These are phyloP conservation scores for Fusarium sulawesiense DNA, from an alignment of 2,329 filamentous ascomycete genomes.

Conservation along the genomic window DNA sequence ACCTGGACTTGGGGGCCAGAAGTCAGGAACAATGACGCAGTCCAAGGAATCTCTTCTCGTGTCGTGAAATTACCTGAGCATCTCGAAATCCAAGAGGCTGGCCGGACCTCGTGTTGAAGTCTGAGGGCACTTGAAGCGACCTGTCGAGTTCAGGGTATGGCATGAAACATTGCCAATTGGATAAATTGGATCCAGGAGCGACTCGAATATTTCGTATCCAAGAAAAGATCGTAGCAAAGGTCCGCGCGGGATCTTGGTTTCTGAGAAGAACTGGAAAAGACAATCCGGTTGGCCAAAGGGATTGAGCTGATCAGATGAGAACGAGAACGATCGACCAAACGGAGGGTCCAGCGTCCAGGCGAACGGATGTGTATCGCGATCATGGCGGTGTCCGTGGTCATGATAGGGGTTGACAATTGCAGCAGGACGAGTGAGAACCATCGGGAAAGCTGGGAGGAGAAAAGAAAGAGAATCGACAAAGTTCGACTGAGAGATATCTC, in stretches of 20 bases:
- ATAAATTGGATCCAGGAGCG: conserved; percentile 16
- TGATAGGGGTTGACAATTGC: neutral
- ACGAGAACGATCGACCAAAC: neutral
- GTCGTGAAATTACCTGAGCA: conserved; percentile 24
- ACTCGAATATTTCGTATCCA: conserved; percentile 21
- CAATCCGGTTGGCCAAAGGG: neutral
- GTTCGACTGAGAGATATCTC: neutral
- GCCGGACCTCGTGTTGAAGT: conserved; percentile 29
- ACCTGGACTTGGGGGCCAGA: conserved; percentile 5
- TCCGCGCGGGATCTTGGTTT: neutral
- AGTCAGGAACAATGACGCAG: conserved; percentile 18
- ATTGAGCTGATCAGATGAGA: neutral
- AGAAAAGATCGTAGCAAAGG: conserved; percentile 23
- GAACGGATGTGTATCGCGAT: neutral
- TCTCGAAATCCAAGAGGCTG: conserved; percentile 18
- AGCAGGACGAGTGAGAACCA: neutral
- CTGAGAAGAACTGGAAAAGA: neutral
- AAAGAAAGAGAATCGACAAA: conserved; percentile 2
- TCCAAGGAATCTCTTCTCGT: conserved; percentile 22
- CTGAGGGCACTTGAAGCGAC: neutral
- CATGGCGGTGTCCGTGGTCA: conserved; percentile 2
- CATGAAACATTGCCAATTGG: conserved; percentile 12
- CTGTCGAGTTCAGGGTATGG: conserved; percentile 21
- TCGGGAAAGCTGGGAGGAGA: neutral
- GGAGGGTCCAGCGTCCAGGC: neutral